Conservation (phyloP, 768 basidiomycete species). For the Rhodocollybia butyracea region DNA sequence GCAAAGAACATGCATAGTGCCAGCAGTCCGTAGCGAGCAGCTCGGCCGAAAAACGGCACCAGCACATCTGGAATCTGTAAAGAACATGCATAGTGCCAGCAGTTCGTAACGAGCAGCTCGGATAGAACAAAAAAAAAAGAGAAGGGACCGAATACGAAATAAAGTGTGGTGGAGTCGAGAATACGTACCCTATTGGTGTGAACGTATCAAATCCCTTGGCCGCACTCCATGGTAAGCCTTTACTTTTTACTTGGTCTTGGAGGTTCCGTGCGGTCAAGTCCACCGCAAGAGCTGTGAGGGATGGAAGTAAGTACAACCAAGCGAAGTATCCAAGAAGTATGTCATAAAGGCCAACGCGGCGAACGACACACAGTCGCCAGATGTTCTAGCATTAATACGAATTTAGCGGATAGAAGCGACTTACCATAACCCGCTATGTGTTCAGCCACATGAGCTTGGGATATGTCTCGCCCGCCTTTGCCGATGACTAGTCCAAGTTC, state of each 20-base stretch:
- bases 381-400: not conserved
- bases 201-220: constrained; percentile 98
- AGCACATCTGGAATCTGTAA: too few relatives aligned
- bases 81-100: too few relatives aligned
- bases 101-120: not conserved
- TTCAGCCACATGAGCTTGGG: constrained; percentile 62
- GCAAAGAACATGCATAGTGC: too few relatives aligned
- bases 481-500: constrained; percentile 98
- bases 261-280: constrained; percentile 97
- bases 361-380: not conserved
- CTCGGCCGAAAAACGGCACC: too few relatives aligned
- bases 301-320: not conserved
- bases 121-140: not conserved
- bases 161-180: not conserved
- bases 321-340: not conserved
- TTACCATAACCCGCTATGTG: constrained; percentile 92
- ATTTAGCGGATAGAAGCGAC: constrained; percentile 15
- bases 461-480: constrained; percentile 79
- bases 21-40: too few relatives aligned
- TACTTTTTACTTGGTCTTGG: constrained; percentile 89
- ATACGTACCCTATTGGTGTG: constrained; percentile 77
- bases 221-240: constrained; percentile 95
- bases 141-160: constrained; percentile 2
- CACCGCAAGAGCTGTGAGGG: constrained; percentile 75
- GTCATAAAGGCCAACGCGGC: not conserved